Conservation (phyloP, 1,139 yeast genomes). For the Debaryomyces psychrophilus region DNA sequence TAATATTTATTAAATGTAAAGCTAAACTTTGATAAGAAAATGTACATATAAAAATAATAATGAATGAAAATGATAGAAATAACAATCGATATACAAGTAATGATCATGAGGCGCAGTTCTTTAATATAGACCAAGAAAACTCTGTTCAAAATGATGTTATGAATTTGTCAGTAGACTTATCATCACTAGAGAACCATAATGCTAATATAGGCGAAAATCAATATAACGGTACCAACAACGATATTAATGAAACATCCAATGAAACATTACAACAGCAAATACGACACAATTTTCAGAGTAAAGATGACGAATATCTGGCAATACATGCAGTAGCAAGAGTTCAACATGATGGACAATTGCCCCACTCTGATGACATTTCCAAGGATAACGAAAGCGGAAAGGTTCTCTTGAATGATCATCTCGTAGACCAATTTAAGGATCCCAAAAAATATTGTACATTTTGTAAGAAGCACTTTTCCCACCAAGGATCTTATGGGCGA, state of each 20-base stretch:
- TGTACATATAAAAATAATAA: not conserved
- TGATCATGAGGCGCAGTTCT: conserved; percentile 10
- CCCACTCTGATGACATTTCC: not conserved
- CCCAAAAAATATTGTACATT: conserved; percentile 17
- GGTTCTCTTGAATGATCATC: not conserved
- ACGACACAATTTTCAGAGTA: conserved; percentile 1
- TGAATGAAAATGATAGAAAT: conserved; percentile 9
- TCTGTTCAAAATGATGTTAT: conserved; percentile 7
- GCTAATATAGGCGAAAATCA: conserved; percentile 3
- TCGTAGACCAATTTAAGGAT: not conserved
- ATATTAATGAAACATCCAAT: not conserved
- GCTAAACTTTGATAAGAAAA: not conserved
- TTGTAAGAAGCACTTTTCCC: conserved; percentile 22
- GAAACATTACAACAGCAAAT: not conserved
- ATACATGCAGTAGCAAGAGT: conserved; percentile 1
- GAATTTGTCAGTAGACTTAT: conserved; percentile 10
- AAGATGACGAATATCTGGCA: conserved; percentile 2
- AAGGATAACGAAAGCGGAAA: not conserved
- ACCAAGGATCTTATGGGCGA: conserved; percentile 22
- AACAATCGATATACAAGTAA: conserved; percentile 5
- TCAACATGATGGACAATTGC: not conserved
- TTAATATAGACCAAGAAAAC: conserved; percentile 9
- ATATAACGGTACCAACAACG: conserved; percentile 4
- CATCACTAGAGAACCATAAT: conserved; percentile 5
- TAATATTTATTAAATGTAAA: not conserved